Evolutionary conservation across 345 rosid species (phyloP), one percentile per base, ranked within the genome.

Genomic region (Psidium friedrichsthalianum): DNA sequence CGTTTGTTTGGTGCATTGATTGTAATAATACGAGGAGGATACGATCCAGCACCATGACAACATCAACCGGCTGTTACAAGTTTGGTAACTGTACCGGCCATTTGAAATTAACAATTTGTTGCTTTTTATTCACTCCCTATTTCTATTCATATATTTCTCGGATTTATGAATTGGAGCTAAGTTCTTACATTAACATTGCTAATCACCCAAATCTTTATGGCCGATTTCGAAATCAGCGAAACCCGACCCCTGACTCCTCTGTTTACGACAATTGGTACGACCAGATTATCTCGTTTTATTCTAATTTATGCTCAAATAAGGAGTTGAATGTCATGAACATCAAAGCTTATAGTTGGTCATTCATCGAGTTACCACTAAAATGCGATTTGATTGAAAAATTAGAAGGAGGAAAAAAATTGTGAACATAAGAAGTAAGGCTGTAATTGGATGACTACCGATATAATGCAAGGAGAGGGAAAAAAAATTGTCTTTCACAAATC

Each of bases 21-120:
- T 36, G 80, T 69, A 69, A 69, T 69, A 36, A 69, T 9, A 69
- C 80, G 78, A 69, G 18, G 13, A 20, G 13, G 24, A 69, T 18
- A 16, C 76, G 78, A 12, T 69, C 20, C 80, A 24, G 47, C 40
- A 69, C 11, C 25, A 6, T 0, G 3, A 36, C 78, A 10, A 69
- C 78, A 21, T 1, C 78, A 18, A 1, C 47, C 78, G 78, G 47
- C 18, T 0, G 6, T 36, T 69, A 8, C 0, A 44, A 44, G 7
- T 69, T 69, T 36, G 80, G 80, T 69, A 69, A 69, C 80, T 69
- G 9, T 5, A 69, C 14, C 80, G 80, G 12, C 80, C 47, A 14
- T 40, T 36, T 0, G 0, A 29, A 61, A 61, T 61, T 14, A 15
- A 61, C 29, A 27, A 29, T 14, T 3, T 27, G 1, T 61, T 2